A percentile compares a stretch with the other conserved stretches of the same genome.
phyloP scores from a whole-genome alignment of 805 yeast genomes.

The Teunomyces cretensis region DNA sequence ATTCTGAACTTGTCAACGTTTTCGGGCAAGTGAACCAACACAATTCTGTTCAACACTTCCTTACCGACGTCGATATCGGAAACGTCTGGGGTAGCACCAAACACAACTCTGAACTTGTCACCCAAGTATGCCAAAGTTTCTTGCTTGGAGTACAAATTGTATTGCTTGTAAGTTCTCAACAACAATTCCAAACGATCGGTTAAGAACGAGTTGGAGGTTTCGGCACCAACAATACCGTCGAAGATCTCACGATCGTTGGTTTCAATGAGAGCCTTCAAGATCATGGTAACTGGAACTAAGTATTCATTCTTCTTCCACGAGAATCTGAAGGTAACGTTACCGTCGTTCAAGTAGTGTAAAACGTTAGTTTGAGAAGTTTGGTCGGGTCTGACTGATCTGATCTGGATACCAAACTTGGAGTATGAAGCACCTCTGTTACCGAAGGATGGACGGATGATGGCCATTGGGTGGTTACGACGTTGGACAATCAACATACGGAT shows the following conservation, averaged over 20 bases:
- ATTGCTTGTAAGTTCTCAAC: slow-evolving; percentile 82
- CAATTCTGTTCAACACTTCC: slow-evolving; percentile 78
- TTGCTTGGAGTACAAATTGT: slow-evolving; percentile 72
- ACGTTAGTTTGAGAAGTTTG: slow-evolving; percentile 98
- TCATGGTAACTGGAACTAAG: slow-evolving; percentile 88
- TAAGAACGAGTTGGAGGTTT: slow-evolving; percentile 81
- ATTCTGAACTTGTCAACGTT: slow-evolving; percentile 80
- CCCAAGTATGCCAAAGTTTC: slow-evolving; percentile 95
- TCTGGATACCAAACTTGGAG: slow-evolving; percentile 88
- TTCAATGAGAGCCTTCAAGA: slow-evolving; percentile 84
- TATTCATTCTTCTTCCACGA: slow-evolving; percentile 97
- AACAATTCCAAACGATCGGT: slow-evolving; percentile 96
- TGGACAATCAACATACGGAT: slow-evolving; percentile 97
- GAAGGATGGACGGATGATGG: slow-evolving; percentile 91
- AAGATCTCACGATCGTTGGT: slow-evolving; percentile 93
- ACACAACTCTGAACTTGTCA: slow-evolving; percentile 91
- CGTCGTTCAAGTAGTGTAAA: slow-evolving; percentile 92
- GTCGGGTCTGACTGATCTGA: slow-evolving; percentile 92
- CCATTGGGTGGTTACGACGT: slow-evolving; percentile 98
- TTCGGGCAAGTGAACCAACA: slow-evolving; percentile 79
- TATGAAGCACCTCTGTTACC: slow-evolving; percentile 91
- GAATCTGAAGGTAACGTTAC: slow-evolving; percentile 93
- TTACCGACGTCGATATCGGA: slow-evolving; percentile 90
- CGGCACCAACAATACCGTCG: slow-evolving; percentile 93
- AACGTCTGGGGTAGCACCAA: slow-evolving; percentile 84